These are phyloP conservation scores for Russula sp. DNA, from an alignment of 768 basidiomycete species.

Conservation along the genomic window DNA sequence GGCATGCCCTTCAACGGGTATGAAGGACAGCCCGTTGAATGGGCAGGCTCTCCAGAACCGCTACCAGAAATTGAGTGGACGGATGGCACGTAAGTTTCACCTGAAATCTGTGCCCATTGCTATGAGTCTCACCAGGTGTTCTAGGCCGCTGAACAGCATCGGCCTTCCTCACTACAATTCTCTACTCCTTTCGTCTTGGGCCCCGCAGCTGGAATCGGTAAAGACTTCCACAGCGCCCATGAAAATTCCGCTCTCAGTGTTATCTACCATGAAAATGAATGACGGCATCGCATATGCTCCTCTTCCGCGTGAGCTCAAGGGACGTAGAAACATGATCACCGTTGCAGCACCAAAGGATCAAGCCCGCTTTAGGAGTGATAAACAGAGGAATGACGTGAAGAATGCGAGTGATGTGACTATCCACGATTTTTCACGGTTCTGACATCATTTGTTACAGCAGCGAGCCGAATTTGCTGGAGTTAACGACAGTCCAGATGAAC, in stretches of 20 bases:
- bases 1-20: constrained; percentile 82
- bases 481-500: constrained; percentile 53
- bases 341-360: constrained; percentile 52
- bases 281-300: constrained; percentile 90
- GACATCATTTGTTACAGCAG: constrained; percentile 37
- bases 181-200: constrained; percentile 66
- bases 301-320: constrained; percentile 80
- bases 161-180: constrained; percentile 83
- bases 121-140: background rate
- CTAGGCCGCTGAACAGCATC: constrained; percentile 81
- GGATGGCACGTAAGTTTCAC: constrained; percentile 62
- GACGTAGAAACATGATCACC: constrained; percentile 73
- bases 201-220: constrained; percentile 52
- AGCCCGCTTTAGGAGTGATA: constrained; percentile 85
- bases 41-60: constrained; percentile 72
- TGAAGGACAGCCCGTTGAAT: constrained; percentile 80
- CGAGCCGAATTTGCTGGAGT: constrained; percentile 52
- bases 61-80: constrained; percentile 77
- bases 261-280: constrained; percentile 76
- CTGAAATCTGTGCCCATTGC: background rate
- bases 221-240: constrained; percentile 61
- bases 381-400: constrained; percentile 50
- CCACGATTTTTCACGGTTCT: constrained; percentile 1
- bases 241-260: constrained; percentile 76
- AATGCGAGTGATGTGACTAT: constrained; percentile 29